Percentiles rank a stretch among this genome's conserved stretches.
These are phyloP conservation scores for Carex myosuroides DNA, from an alignment of 176 grass and related monocot genomes.

Conservation along the genomic window DNA sequence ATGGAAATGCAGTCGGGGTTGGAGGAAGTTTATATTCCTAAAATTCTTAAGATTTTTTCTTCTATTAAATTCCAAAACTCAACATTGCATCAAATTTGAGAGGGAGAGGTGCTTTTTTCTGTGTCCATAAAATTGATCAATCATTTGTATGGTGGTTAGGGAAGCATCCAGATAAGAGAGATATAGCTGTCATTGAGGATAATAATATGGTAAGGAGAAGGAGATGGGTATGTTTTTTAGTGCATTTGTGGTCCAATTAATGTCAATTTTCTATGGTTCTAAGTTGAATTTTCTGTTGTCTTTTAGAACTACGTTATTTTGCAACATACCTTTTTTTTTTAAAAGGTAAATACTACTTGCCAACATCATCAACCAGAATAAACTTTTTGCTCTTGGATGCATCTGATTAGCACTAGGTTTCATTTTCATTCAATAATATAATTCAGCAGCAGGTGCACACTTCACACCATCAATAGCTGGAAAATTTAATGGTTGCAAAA, in stretches of 20 bases:
- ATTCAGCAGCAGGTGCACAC: neutral
- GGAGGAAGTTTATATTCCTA: neutral
- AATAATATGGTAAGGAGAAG: neutral
- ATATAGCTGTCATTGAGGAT: neutral
- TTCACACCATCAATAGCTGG: no score
- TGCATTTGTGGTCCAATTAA: neutral
- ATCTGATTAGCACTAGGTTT: neutral
- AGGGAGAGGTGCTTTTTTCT: neutral
- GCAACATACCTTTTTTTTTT: neutral
- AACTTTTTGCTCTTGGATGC: neutral
- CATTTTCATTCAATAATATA: neutral
- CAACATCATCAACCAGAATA: neutral
- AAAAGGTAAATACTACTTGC: neutral
- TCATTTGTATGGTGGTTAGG: neutral
- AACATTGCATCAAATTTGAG: neutral
- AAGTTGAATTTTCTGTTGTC: neutral
- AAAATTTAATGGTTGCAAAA: no score
- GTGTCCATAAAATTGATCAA: neutral
- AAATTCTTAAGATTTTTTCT: neutral
- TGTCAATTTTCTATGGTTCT: neutral
- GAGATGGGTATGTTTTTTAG: neutral
- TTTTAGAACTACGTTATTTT: neutral
- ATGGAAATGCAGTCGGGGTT: neutral
- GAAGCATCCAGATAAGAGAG: neutral
- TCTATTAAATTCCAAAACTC: neutral